phyloP scores from a whole-genome alignment of 164 flowering plant genomes.

The Dillenia turbinata region DNA sequence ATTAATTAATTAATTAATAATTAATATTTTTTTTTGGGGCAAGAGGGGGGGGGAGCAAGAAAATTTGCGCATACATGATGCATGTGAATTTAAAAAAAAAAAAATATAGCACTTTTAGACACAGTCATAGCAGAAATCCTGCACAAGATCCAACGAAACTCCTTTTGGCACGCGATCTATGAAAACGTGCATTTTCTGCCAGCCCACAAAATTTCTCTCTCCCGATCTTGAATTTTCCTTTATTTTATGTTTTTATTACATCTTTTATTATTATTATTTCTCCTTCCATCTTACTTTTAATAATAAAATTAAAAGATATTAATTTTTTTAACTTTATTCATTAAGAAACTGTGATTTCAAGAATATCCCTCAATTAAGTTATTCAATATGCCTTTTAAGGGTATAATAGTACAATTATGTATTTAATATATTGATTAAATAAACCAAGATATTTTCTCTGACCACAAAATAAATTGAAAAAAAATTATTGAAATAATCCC shows the following conservation, averaged over 20 bases:
- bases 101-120: slow-evolving; percentile 13
- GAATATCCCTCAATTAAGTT: too few relatives aligned
- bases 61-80: neutral
- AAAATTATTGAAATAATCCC: too few relatives aligned
- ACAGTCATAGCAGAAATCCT: slow-evolving; percentile 11
- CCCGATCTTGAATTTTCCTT: neutral
- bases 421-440: too few relatives aligned
- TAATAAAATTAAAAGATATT: neutral
- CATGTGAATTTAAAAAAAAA: neutral
- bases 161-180: slow-evolving; percentile 23
- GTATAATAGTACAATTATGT: too few relatives aligned
- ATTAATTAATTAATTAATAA: too few relatives aligned
- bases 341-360: too few relatives aligned
- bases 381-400: too few relatives aligned
- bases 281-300: neutral
- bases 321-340: neutral
- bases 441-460: too few relatives aligned
- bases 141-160: slow-evolving; percentile 12
- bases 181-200: slow-evolving; percentile 10
- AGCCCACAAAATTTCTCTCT: neutral
- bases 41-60: too few relatives aligned
- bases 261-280: neutral
- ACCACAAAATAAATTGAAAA: too few relatives aligned
- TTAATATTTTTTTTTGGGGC: too few relatives aligned
- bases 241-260: neutral